Evolutionary conservation across 75 land plant species (phyloP).

Genomic region (Sequoia sempervirens): DNA sequence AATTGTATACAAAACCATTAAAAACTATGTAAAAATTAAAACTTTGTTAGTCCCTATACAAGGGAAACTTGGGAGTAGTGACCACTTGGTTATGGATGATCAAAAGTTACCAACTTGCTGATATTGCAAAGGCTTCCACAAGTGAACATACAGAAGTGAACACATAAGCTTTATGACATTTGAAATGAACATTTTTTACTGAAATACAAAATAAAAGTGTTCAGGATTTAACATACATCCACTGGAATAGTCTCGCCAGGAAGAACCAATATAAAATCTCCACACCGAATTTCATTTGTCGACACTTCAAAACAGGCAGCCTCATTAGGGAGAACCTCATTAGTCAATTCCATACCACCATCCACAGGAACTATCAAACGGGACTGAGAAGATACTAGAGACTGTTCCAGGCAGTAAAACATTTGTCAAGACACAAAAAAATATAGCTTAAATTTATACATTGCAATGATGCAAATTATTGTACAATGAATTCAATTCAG

Average conservation of each 20-base stretch:
- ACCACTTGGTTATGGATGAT: neutral
- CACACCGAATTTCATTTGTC: slow-evolving; percentile 82
- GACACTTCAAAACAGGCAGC: slow-evolving; percentile 68
- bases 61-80: neutral
- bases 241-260: slow-evolving; percentile 97
- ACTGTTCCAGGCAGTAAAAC: slow-evolving; percentile 38
- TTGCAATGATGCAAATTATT: neutral
- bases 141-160: neutral
- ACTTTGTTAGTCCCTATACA: neutral
- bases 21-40: neutral
- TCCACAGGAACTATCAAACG: slow-evolving; percentile 59
- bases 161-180: neutral
- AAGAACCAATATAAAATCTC: slow-evolving; percentile 83
- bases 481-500: neutral
- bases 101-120: neutral
- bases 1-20: neutral
- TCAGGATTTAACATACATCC: slow-evolving; percentile 61
- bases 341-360: slow-evolving; percentile 20
- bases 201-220: neutral
- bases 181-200: neutral
- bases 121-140: neutral
- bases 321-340: slow-evolving; percentile 32
- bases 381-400: slow-evolving; percentile 81
- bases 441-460: slow-evolving; percentile 3
- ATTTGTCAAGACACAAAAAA: slow-evolving; percentile 2